Evolutionary conservation across 768 basidiomycete species (phyloP), one percentile per base, ranked within the genome.

Genomic region (Pilatotrama ljubarskyi): DNA sequence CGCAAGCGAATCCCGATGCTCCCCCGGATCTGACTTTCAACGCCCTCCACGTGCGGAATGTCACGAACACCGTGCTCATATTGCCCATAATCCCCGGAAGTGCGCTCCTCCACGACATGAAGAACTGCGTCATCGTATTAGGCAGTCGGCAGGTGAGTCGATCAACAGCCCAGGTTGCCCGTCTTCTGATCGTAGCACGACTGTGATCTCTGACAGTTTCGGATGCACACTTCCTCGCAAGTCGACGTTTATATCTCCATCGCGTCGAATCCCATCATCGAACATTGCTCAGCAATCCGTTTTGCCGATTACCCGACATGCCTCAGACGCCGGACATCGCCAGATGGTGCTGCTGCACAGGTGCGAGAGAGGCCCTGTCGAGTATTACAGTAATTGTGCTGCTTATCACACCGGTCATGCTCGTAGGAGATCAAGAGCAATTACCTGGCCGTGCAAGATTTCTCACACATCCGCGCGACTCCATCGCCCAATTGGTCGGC

Each of bases 401-500:
- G 52, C n/a, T 48, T 17, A 35, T 37, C 10, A 10, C 24, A 18
- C 9, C 5, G 15, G 15, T 15, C 10, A 9, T 25, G 14, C 29
- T n/a, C 14, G 25, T 9, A 37, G 22, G 20, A 25, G 44, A 37
- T 5, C 25, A 48, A 70, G 37, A 76, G 70, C 61, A 77, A 79
- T 20, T 73, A 80, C 55, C 67, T 80, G n/a, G 61, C 77, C 2
- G 84, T 93, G 17, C 89, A 89, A 67, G 93, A 95, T 64, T 95
- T 95, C 69, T 90, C 91, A 18, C 92, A 94, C 71, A 89, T 94
- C 59, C 78, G 85, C 32, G 68, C 81, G 5, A 85, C 88, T 1
- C 85, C 84, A 0, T 95, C 93, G 4, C 91, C 93, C 10, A 84
- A 95, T 72, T 95, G 90, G 87, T 76, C 77, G 0, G 54, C 43